phyloP scores from a whole-genome alignment of 176 grass and related monocot species.

The Phyllostachys edulis region DNA sequence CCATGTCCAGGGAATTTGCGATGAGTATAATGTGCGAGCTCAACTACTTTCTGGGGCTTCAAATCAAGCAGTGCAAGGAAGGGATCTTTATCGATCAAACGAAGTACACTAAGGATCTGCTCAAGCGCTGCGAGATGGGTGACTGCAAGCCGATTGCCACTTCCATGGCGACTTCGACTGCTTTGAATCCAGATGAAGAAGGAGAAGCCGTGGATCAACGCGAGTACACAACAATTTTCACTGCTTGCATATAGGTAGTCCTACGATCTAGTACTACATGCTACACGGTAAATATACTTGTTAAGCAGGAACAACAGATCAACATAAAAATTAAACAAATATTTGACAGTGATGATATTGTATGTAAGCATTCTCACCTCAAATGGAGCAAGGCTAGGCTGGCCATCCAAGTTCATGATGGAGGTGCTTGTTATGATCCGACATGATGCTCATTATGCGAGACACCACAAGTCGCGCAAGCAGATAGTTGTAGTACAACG shows the following conservation, averaged over 20 bases:
- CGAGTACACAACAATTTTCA: slow-evolving; percentile 2
- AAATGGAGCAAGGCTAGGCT: slow-evolving; percentile 69
- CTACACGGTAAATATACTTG: not conserved
- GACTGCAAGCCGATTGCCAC: too few species aligned
- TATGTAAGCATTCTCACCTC: slow-evolving; percentile 51
- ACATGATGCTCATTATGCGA: slow-evolving; percentile 61
- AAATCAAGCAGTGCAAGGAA: too few species aligned
- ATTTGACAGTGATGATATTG: not conserved
- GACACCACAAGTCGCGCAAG: slow-evolving; percentile 53
- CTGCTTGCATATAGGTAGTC: not conserved
- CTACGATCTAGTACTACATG: not conserved
- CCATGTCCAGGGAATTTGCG: too few species aligned
- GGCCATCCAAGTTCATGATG: slow-evolving; percentile 76
- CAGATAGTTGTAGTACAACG: slow-evolving; percentile 72
- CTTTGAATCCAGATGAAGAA: too few species aligned
- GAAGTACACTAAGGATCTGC: too few species aligned
- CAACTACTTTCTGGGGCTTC: too few species aligned
- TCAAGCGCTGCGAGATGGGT: too few species aligned
- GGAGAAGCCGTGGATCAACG: too few species aligned
- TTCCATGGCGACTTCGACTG: too few species aligned
- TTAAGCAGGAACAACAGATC: not conserved
- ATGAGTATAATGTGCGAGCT: too few species aligned
- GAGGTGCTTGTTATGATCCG: slow-evolving; percentile 61
- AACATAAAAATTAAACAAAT: not conserved
- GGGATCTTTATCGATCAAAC: too few species aligned